These are phyloP conservation scores for Ogataea glucozyma DNA, from an alignment of 805 yeast genomes.

Conservation along the genomic window DNA sequence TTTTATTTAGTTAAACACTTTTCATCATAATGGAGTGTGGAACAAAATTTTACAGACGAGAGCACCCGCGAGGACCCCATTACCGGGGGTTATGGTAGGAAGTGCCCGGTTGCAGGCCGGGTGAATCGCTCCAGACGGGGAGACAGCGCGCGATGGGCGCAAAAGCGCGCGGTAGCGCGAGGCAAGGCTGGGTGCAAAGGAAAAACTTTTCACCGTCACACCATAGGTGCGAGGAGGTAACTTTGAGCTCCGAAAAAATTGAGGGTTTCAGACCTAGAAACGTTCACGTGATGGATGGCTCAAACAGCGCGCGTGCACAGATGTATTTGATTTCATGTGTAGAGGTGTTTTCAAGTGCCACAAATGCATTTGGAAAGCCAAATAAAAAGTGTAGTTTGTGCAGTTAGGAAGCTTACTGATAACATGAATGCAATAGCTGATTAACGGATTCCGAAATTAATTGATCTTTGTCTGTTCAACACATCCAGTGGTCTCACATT, in stretches of 20 bases:
- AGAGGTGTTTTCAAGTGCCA: neutral
- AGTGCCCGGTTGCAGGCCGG: neutral
- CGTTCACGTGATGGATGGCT: slow-evolving; percentile 2
- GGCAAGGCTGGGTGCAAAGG: neutral
- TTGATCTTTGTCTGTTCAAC: too few species aligned
- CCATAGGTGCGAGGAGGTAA: slow-evolving; percentile 4
- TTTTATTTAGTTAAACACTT: slow-evolving; percentile 1
- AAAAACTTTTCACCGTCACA: slow-evolving; percentile 12
- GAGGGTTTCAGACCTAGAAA: neutral
- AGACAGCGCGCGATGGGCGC: neutral
- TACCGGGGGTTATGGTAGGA: neutral
- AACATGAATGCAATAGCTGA: too few species aligned
- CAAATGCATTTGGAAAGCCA: neutral
- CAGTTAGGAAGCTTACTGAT: too few species aligned
- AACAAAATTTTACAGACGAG: slow-evolving; percentile 15
- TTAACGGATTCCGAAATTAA: too few species aligned
- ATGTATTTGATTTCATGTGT: neutral
- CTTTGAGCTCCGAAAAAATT: neutral
- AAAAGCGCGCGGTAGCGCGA: neutral
- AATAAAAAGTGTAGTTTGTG: too few species aligned
- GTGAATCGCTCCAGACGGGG: neutral
- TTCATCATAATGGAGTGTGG: neutral
- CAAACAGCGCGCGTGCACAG: neutral
- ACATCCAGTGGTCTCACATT: too few species aligned
- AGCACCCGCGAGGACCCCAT: neutral